Base-by-base conservation (phyloP, 352 stramenopile species). In the Globisporangium radiosum region DNA sequence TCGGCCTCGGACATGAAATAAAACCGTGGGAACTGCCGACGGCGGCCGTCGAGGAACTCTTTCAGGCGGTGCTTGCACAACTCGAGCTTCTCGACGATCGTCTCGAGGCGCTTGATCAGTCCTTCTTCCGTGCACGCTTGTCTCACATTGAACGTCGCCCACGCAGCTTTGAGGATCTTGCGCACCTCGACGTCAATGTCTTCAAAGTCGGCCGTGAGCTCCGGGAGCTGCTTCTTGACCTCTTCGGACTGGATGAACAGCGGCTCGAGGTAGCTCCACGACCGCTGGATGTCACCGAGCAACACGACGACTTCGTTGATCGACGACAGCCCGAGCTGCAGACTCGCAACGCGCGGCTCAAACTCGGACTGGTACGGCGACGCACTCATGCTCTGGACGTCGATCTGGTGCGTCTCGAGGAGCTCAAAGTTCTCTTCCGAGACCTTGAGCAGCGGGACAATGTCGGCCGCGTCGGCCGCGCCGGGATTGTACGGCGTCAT, bases 401-500 rank as follows among this genome's bases (percentile, higher is more conserved):
- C 80, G 38, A 98, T 93, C 72, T 99, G 96, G 67, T 99, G 94
- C 15, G 90, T 97, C 70, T 99, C 95, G 9, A 99, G 83, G 9
- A 95, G 66, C 71, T 98, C 94, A 63, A 98, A 98, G 73, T 99
- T 92, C 43, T 99, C 96, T 74, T 99, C 96, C 0, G 81, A 89
- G 9, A 98, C 81, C 54, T 94, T 96, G 3, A 98, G 73, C 44
- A 97, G 71, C 33, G 87, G 92, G 6, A 98, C 87, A 53, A 95
- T 76, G 19, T 93, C 78, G 69, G 92, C 78, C 69, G 92, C 88
- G 1, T 62, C 63, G 52, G 71, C 51, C 37, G 62, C 81, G 9
- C 69, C 73, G 5, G 72, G 83, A 59, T 97, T 96, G 76, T 98
- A 98, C 6, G 85, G 70, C 8, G 73, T 88, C 90, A 97, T 98